Percentiles rank a stretch among this genome's conserved stretches.
These are phyloP conservation scores for Ophiostoma ips DNA, from an alignment of 2,329 filamentous ascomycete genomes.

Conservation along the genomic window DNA sequence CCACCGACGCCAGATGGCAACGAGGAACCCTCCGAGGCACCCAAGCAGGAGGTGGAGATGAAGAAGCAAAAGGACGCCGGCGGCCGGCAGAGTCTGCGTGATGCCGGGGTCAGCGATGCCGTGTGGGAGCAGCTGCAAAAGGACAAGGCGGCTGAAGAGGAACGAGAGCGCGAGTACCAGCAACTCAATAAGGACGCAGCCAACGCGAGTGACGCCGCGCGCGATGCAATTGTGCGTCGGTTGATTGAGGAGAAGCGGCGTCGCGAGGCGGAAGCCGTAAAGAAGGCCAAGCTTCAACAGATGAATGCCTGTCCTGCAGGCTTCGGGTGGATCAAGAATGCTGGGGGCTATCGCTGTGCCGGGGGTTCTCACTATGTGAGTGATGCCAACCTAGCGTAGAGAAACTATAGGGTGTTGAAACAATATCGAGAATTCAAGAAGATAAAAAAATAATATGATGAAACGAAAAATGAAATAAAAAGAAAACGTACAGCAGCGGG, in stretches of 20 bases:
- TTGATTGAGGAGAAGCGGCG: constrained; percentile 26
- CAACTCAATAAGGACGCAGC: constrained; percentile 12
- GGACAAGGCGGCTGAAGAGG: constrained; percentile 29
- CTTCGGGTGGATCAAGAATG: constrained; percentile 18
- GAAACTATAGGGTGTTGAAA: too few species aligned
- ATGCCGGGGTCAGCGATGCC: constrained; percentile 43
- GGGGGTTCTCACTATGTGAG: constrained; percentile 1
- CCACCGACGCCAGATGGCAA: too few species aligned
- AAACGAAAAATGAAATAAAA: too few species aligned
- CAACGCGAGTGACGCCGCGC: constrained; percentile 17
- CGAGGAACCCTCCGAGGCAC: background rate
- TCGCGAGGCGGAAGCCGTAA: constrained; percentile 25
- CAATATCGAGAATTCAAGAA: too few species aligned
- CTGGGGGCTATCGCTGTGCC: background rate
- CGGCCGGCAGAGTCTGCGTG: constrained; percentile 23
- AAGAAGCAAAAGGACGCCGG: background rate
- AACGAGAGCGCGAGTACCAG: constrained; percentile 24
- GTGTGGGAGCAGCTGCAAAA: constrained; percentile 46
- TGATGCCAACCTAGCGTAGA: background rate
- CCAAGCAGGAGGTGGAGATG: too few species aligned
- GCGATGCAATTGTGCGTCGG: constrained; percentile 24
- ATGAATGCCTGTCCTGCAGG: constrained; percentile 44
- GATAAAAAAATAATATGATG: too few species aligned
- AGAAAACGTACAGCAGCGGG: too few species aligned
- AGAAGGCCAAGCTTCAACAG: constrained; percentile 28